Percentiles rank a stretch among this genome's conserved stretches.
Conservation (phyloP, 2,329 filamentous ascomycete species). For the Chrysoporthe deuterocubensis region DNA sequence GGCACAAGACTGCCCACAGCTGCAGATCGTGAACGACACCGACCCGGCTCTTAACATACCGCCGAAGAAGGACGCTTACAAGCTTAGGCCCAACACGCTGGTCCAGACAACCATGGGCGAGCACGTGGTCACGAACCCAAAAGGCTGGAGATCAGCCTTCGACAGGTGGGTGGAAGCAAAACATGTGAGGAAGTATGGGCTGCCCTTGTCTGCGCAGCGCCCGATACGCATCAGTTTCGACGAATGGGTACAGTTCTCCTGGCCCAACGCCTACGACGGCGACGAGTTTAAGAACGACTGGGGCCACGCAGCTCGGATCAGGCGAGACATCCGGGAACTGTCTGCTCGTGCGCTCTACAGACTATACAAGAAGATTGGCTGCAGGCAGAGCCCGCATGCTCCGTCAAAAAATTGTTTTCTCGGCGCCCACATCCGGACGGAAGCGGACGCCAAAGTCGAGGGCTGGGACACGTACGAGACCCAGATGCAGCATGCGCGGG, state of each 20-base stretch:
- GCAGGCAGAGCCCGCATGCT: constrained; percentile 13
- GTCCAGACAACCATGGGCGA: constrained; percentile 2
- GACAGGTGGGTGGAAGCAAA: constrained; percentile 11
- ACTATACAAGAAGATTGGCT: constrained; percentile 21
- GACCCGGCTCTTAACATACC: constrained; percentile 17
- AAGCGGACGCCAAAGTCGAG: constrained; percentile 23
- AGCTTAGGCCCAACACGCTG: constrained; percentile 15
- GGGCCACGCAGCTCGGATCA: constrained; percentile 19
- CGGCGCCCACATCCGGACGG: constrained; percentile 27
- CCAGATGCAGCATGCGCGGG: constrained; percentile 10
- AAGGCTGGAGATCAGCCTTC: constrained; percentile 15
- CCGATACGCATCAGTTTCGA: constrained; percentile 24
- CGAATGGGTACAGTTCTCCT: constrained; percentile 26
- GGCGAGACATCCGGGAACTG: constrained; percentile 21
- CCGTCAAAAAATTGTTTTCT: constrained; percentile 21
- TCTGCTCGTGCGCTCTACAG: constrained; percentile 25
- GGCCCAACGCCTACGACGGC: constrained; percentile 25
- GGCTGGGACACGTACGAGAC: constrained; percentile 22
- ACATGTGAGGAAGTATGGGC: not conserved
- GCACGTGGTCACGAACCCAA: constrained; percentile 18
- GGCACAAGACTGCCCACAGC: constrained; percentile 26
- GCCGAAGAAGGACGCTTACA: constrained; percentile 14
- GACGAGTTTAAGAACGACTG: constrained; percentile 23
- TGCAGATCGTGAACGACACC: constrained; percentile 22
- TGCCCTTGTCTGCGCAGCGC: constrained; percentile 1